These are phyloP conservation scores for Phyllostachys edulis DNA, from an alignment of 176 grass and related monocot species.

Conservation along the genomic window DNA sequence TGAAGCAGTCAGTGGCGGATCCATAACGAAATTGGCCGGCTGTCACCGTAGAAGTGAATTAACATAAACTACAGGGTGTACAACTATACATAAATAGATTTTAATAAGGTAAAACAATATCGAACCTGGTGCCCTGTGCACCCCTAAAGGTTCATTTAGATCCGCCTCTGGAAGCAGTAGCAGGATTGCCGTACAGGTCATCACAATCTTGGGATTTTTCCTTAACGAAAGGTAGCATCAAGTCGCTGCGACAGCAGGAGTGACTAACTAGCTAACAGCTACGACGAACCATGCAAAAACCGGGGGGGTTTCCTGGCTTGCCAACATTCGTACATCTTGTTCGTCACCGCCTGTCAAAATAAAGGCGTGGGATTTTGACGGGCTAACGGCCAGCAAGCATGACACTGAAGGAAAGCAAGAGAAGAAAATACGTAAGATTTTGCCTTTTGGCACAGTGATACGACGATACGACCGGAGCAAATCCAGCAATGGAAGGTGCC, in stretches of 20 bases:
- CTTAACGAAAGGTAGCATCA: neutral
- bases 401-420: slow-evolving; percentile 7
- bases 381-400: slow-evolving; percentile 6
- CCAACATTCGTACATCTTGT: neutral
- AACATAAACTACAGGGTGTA: no score
- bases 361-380: slow-evolving; percentile 3
- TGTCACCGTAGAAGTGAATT: no score
- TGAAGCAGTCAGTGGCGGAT: neutral
- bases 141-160: no score
- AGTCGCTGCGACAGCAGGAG: neutral
- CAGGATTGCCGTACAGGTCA: neutral
- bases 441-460: neutral
- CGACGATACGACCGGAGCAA: neutral
- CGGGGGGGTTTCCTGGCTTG: neutral
- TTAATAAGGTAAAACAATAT: no score
- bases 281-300: neutral
- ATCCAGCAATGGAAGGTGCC: neutral
- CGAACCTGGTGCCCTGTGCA: no score
- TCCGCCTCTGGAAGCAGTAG: no score
- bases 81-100: no score
- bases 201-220: neutral
- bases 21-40: no score
- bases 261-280: neutral
- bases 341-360: neutral
- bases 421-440: neutral